These are phyloP conservation scores for Halophytophthora batemanensis DNA, from an alignment of 352 stramenopile genomes.

Conservation along the genomic window DNA sequence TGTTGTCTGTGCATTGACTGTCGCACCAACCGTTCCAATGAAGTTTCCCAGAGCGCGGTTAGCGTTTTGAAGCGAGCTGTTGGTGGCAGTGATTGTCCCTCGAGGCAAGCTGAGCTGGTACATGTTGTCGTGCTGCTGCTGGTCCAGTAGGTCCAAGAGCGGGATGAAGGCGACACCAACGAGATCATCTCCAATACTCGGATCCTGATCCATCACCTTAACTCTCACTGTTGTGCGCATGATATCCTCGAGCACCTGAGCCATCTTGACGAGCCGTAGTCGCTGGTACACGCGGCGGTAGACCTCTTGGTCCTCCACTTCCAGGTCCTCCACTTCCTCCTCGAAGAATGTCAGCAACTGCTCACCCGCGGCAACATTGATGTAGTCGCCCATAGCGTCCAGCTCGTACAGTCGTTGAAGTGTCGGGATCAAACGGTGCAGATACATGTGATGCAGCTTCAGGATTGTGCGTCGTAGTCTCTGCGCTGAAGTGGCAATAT, in stretches of 20 bases:
- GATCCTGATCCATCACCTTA: conserved; percentile 57
- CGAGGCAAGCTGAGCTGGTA: conserved; percentile 36
- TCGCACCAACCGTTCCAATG: too few species aligned
- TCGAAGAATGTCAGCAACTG: conserved; percentile 55
- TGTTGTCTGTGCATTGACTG: too few species aligned
- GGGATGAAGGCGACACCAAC: conserved; percentile 61
- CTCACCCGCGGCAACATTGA: conserved; percentile 39
- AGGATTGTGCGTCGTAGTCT: conserved; percentile 54
- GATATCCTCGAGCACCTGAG: conserved; percentile 57
- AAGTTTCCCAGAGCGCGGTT: too few species aligned
- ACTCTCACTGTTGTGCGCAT: conserved; percentile 54
- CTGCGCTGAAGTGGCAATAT: conserved; percentile 42
- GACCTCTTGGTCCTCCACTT: conserved; percentile 49
- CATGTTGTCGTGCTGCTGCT: conserved; percentile 47
- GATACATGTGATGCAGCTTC: conserved; percentile 58
- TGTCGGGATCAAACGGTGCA: conserved; percentile 44
- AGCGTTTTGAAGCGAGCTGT: background rate
- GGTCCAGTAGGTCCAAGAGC: conserved; percentile 65
- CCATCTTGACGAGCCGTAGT: conserved; percentile 51
- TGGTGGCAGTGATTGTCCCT: background rate
- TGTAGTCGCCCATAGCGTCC: conserved; percentile 34
- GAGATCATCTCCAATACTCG: conserved; percentile 38
- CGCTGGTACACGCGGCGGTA: conserved; percentile 51
- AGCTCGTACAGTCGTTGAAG: conserved; percentile 47
- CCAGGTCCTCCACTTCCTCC: conserved; percentile 62